Conservation (phyloP, 768 basidiomycete genomes). For the Pleurotus platypus region DNA sequence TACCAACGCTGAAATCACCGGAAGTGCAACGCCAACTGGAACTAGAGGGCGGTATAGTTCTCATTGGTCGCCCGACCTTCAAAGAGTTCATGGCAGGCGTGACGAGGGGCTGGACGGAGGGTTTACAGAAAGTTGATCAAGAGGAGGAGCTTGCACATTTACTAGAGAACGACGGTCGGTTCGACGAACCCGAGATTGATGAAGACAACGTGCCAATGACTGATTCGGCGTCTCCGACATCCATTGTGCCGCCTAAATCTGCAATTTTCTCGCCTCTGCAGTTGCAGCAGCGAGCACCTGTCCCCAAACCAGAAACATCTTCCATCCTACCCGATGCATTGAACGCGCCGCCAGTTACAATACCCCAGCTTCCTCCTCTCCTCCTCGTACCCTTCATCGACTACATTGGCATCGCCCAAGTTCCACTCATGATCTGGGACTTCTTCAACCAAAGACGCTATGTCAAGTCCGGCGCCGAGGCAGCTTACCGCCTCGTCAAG, state of each 20-base stretch:
- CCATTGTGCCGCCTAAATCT: constrained; percentile 18
- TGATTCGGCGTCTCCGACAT: constrained; percentile 11
- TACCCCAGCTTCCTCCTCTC: constrained; percentile 78
- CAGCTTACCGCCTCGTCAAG: constrained; percentile 72
- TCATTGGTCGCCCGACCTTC: constrained; percentile 86
- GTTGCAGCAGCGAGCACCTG: constrained; percentile 5
- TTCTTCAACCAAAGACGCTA: constrained; percentile 88
- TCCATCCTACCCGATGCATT: constrained; percentile 21
- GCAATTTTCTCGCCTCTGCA: constrained; percentile 12
- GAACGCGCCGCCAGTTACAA: constrained; percentile 45
- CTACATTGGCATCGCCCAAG: constrained; percentile 76
- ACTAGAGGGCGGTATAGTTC: constrained; percentile 78
- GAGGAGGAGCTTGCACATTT: constrained; percentile 69
- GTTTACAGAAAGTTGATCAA: constrained; percentile 60
- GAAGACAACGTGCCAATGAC: constrained; percentile 16
- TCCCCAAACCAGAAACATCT: not conserved
- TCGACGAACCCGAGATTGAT: constrained; percentile 57
- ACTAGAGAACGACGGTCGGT: constrained; percentile 69
- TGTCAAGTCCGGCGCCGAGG: constrained; percentile 78
- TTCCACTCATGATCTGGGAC: constrained; percentile 87
- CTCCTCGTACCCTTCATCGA: constrained; percentile 73
- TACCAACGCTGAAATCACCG: constrained; percentile 52
- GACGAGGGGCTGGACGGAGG: constrained; percentile 78
- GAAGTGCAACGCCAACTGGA: constrained; percentile 53
- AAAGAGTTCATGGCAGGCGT: constrained; percentile 95